Conservation (phyloP, 2,329 filamentous ascomycete genomes). For the Xylariaceae sp. region DNA sequence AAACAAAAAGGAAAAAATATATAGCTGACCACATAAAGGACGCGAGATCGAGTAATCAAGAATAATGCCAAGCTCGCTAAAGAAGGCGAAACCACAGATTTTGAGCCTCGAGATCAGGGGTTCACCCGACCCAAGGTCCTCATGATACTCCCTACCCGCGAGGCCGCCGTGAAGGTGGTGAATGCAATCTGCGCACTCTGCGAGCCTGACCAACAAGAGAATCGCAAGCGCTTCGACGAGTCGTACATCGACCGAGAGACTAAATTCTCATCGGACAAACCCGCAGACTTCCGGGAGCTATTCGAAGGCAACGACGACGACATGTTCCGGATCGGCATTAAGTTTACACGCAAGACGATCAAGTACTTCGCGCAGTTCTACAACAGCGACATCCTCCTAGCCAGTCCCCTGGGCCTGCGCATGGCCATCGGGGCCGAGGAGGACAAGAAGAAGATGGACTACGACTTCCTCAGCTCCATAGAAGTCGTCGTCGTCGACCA, state of each 20-base stretch:
- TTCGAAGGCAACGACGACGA: conserved; percentile 97
- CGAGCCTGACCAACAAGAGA: conserved; percentile 90
- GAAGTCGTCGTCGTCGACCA: conserved; percentile 92
- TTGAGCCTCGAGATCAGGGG: conserved; percentile 88
- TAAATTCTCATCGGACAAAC: conserved; percentile 74
- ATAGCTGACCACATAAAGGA: conserved; percentile 53
- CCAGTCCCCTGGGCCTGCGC: conserved; percentile 86
- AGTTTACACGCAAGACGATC: conserved; percentile 94
- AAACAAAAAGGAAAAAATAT: background rate
- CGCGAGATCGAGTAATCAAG: conserved; percentile 88
- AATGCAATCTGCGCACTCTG: conserved; percentile 78
- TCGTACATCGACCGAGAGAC: conserved; percentile 75
- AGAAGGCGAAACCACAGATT: conserved; percentile 66
- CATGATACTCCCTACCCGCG: conserved; percentile 86
- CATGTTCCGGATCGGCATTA: conserved; percentile 94
- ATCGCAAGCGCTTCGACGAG: conserved; percentile 90
- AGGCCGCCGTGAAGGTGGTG: conserved; percentile 81
- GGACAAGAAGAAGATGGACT: conserved; percentile 71
- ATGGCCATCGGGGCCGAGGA: conserved; percentile 86
- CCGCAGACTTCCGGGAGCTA: conserved; percentile 85
- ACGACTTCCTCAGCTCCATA: conserved; percentile 92
- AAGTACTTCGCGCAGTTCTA: conserved; percentile 97
- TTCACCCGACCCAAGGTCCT: conserved; percentile 95
- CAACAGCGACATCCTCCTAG: conserved; percentile 92
- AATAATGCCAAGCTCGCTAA: conserved; percentile 83